Base-by-base conservation (phyloP, 1,284 basidiomycete genomes). In the Polyporus tsugae region DNA sequence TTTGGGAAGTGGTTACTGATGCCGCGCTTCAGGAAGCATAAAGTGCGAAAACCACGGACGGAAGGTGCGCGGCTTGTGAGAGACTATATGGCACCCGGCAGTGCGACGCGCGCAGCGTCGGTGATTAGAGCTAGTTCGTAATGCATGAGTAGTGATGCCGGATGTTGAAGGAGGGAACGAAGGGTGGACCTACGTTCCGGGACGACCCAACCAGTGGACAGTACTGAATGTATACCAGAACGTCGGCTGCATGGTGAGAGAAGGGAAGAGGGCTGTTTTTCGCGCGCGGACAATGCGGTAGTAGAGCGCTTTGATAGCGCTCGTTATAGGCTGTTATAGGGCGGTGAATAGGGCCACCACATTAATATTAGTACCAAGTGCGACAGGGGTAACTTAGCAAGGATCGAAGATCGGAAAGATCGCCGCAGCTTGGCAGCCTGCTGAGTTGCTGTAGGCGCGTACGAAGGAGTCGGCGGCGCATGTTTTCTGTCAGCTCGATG, bases 391-490 rank as follows among this genome's bases (percentile, higher is more conserved):
- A 33, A 19, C 29, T 55, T 1, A 33, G 29, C 33, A 25, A 10
- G 52, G 52, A 53, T 25, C 36, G 62, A 29, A 38, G 60, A 62
- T 46, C 35, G 19, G 49, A n/a, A 19, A 29, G 49, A 63, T 49
- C 46, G 33, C 35, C 60, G 39, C 33, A 33, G 62, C 15, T 41
- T 25, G 58, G 39, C 35, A 49, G 22, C 46, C 22, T 52, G 22
- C 38, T 41, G 58, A 13, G 15, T 25, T 25, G 52, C 2, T 11
- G 9, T 0, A 25, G 22, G 38, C 70, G 70, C 70, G 25, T 63
- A 67, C 70, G 70, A 70, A 67, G 61, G 68, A n/a, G 53, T 52
- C 70, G 70, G 70, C 46, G 63, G 38, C 33, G 49, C 55, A 52
- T 11, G 19, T 60, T 35, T 29, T 67, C 66, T 64, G 67, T 67